Base-by-base conservation (phyloP, 164 flowering plant species). In the Magnolia kwangsiensis region DNA sequence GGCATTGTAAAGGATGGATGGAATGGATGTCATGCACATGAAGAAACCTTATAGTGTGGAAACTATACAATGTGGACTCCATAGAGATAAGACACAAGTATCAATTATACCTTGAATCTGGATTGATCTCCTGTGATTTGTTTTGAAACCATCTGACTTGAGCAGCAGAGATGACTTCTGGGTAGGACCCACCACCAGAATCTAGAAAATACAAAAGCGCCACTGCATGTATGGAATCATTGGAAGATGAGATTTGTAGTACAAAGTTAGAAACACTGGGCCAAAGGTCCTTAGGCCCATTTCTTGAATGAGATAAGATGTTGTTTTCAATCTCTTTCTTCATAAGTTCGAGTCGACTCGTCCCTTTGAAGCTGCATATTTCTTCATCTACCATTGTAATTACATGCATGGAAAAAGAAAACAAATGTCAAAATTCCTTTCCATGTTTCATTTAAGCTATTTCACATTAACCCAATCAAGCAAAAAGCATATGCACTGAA, bases 111-210 rank as follows among this genome's bases (percentile, higher is more conserved):
- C 93, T 90, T 68, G 83, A 87, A 49, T 88, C 79, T 45, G 93
- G 94, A 76, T 95, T 95, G 69, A 93, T 73, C 82, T 88, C 80
- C 58, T 84, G 69, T 65, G 97, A 88, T 77, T 73, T 86, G 2
- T 80, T 27, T 65, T 75, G 72, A 71, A 93, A 90, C 99, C 99
- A 95, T 68, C 79, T 85, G n/a, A 82, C 89, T 85, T 95, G 99
- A 20, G 92, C 87, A 75, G 65, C 83, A 16, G 97, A 92, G 78
- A 95, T 89, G 63, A 95, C 89, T 82, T 92, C 89, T 10, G 99
- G 98, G 67, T 92, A 95, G 7, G 96, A 87, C 3, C 98, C 98
- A 58, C 98, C 98, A 63, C 98, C 98, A 55, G 97, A 92, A 85
- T 95, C 98, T 1, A 95, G 82, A 78, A 95, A 92, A 81, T 95